Conservation (phyloP, 495 filamentous ascomycete genomes). For the Xylaria palmicola region DNA sequence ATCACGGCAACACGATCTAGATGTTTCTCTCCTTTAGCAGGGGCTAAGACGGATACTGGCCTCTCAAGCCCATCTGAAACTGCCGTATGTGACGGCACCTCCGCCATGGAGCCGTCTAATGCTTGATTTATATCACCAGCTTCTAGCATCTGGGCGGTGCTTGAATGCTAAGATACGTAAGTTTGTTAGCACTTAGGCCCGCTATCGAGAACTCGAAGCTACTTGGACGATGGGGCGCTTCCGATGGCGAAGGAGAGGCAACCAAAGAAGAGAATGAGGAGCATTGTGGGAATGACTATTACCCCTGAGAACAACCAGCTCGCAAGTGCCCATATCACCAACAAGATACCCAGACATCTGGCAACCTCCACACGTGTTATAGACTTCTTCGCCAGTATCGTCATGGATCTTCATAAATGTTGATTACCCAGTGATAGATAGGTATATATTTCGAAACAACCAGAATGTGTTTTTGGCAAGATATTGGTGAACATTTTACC, state of each 20-base stretch:
- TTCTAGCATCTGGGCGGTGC: background rate
- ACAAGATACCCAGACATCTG: background rate
- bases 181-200: background rate
- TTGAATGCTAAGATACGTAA: background rate
- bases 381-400: background rate
- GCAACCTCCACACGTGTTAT: background rate
- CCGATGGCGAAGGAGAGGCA: background rate
- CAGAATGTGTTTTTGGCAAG: too few relatives aligned
- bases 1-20: slow-evolving; percentile 19
- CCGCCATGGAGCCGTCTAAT: background rate
- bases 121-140: background rate
- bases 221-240: too few relatives aligned
- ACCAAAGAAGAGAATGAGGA: background rate
- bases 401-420: background rate
- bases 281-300: background rate
- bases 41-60: background rate
- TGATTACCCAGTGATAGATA: background rate
- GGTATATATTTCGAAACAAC: too few relatives aligned
- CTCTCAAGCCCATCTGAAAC: background rate
- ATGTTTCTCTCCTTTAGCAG: background rate
- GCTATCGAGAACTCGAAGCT: background rate
- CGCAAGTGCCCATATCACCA: background rate
- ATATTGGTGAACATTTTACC: too few relatives aligned
- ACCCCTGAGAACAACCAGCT: background rate
- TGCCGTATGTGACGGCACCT: background rate